Evolutionary conservation across 306 rosid genomes (phyloP).

Genomic region (Gastrolobium villosum): DNA sequence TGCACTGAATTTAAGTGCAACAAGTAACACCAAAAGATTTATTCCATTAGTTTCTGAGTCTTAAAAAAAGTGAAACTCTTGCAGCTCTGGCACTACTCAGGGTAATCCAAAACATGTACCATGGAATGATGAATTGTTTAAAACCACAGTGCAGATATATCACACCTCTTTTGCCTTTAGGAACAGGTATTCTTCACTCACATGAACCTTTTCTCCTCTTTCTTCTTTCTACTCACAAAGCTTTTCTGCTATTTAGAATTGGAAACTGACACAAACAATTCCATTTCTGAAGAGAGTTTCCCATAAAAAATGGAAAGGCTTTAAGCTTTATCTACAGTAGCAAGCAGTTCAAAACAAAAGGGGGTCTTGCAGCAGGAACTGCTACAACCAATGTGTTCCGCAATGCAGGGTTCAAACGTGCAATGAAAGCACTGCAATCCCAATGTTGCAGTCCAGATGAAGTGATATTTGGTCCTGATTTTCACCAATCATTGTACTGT

Average conservation of each 20-base stretch:
- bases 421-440: constrained; percentile 68
- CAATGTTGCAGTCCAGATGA: constrained; percentile 84
- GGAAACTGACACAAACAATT: neutral
- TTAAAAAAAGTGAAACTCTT: constrained; percentile 40
- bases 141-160: constrained; percentile 76
- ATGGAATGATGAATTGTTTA: constrained; percentile 89
- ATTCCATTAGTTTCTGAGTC: constrained; percentile 26
- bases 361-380: constrained; percentile 83
- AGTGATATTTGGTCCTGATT: constrained; percentile 86
- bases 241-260: constrained; percentile 37
- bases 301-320: constrained; percentile 79
- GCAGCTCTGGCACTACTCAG: constrained; percentile 95
- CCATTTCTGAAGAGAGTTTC: constrained; percentile 69
- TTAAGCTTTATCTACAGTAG: constrained; percentile 84
- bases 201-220: neutral
- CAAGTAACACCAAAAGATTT: too few relatives aligned
- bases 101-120: constrained; percentile 89
- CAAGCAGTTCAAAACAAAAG: constrained; percentile 75
- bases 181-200: constrained; percentile 60
- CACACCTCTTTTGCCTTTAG: constrained; percentile 87
- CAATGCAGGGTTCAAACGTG: constrained; percentile 42
- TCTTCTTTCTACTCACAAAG: neutral
- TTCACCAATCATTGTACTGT: constrained; percentile 87
- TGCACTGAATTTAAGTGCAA: too few relatives aligned
- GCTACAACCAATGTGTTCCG: constrained; percentile 88